Conservation (phyloP, 2,329 filamentous ascomycete genomes). For the Xylariales sp. region DNA sequence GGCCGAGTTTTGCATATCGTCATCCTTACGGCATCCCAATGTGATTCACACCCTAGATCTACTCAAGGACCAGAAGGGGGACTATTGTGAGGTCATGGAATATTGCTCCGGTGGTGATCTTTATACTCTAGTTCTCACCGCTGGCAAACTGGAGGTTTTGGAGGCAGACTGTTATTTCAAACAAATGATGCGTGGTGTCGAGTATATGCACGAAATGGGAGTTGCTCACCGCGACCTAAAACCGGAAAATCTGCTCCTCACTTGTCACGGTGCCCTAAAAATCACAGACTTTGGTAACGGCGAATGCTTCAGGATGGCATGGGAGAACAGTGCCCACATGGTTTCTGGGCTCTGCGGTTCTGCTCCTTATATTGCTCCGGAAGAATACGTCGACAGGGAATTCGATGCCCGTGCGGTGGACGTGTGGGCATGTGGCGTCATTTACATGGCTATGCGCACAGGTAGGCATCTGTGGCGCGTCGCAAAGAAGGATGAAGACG, state of each 20-base stretch:
- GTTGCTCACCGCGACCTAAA: conserved; percentile 97
- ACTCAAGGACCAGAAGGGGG: conserved; percentile 93
- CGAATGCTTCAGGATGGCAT: conserved; percentile 99
- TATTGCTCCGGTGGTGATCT: conserved; percentile 97
- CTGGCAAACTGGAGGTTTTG: conserved; percentile 88
- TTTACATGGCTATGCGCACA: conserved; percentile 99
- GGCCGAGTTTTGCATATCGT: conserved; percentile 98
- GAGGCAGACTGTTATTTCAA: conserved; percentile 99
- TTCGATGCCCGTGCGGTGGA: conserved; percentile 98
- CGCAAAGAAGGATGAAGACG: conserved; percentile 96
- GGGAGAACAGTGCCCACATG: conserved; percentile 99
- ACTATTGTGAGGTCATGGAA: conserved; percentile 99
- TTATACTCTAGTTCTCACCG: conserved; percentile 91
- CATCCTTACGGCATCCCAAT: conserved; percentile 94
- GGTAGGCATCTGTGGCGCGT: conserved; percentile 95
- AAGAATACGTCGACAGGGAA: conserved; percentile 94
- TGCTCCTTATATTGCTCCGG: conserved; percentile 95
- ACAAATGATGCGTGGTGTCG: conserved; percentile 98
- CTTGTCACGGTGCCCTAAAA: conserved; percentile 90
- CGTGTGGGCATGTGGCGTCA: conserved; percentile 97
- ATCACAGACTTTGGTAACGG: conserved; percentile 99
- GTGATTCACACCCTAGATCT: conserved; percentile 98
- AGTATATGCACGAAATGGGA: conserved; percentile 99
- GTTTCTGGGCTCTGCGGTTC: conserved; percentile 96
- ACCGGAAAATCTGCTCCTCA: conserved; percentile 94